Evolutionary conservation across 495 filamentous ascomycete genomes (phyloP).

Genomic region (Penicillium coprophilum): DNA sequence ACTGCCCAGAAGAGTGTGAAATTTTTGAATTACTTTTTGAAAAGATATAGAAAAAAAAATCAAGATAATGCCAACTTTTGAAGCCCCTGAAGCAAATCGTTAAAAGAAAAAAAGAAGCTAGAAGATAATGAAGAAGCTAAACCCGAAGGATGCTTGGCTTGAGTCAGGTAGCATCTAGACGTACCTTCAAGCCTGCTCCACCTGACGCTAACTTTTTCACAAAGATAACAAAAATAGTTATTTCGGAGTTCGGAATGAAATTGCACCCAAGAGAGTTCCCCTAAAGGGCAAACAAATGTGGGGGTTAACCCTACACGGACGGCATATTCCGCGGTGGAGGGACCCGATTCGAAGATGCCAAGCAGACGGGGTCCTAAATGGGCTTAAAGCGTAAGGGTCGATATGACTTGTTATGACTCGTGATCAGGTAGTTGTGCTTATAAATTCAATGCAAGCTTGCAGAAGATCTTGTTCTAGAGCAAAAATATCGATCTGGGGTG

Average conservation of each 20-base stretch:
- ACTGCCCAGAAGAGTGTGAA: too few relatives aligned
- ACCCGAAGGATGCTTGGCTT: constrained; percentile 9
- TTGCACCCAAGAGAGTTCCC: neutral
- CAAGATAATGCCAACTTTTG: neutral
- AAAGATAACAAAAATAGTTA: neutral
- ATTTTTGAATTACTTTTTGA: neutral
- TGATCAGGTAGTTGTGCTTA: neutral
- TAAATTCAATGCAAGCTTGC: neutral
- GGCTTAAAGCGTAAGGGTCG: constrained; percentile 1
- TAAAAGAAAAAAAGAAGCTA: constrained; percentile 2
- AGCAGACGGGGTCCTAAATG: constrained; percentile 6
- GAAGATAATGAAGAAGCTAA: constrained; percentile 2
- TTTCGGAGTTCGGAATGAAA: neutral
- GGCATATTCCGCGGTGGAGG: constrained; percentile 12
- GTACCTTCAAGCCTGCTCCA: neutral
- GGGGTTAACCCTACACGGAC: constrained; percentile 1
- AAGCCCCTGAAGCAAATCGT: constrained; percentile 1
- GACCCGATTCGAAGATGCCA: constrained; percentile 12
- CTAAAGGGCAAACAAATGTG: constrained; percentile 1
- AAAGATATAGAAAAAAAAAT: neutral
- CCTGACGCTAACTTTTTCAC: neutral
- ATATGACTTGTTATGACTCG: constrained; percentile 7
- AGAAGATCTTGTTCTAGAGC: constrained; percentile 6
- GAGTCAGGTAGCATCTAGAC: neutral
- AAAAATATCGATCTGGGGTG: neutral